phyloP scores from a whole-genome alignment of 2,329 filamentous ascomycete species.

The Aureobasidium pullulans region DNA sequence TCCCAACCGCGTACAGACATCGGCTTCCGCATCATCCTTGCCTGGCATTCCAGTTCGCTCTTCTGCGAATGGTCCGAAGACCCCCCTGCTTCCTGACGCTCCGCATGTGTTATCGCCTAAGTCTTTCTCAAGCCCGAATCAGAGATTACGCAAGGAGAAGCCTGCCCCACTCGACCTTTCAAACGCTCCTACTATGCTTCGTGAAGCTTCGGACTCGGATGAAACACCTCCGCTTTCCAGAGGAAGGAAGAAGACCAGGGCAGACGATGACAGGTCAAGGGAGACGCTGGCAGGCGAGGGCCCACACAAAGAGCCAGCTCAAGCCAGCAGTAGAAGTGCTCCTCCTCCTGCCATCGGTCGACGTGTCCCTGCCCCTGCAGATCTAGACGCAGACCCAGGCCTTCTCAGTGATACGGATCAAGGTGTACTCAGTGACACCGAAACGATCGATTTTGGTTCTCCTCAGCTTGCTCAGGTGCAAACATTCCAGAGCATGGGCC shows the following conservation, averaged over 20 bases:
- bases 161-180: constrained; percentile 75
- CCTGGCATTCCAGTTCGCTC: constrained; percentile 4
- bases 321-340: constrained; percentile 53
- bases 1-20: constrained; percentile 8
- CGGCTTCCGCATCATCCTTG: neutral
- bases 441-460: constrained; percentile 14
- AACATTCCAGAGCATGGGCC: constrained; percentile 17
- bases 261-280: constrained; percentile 76
- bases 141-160: constrained; percentile 62
- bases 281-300: constrained; percentile 50
- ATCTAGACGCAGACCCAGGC: neutral
- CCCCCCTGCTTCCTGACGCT: neutral
- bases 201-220: constrained; percentile 6
- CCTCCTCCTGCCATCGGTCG: constrained; percentile 19
- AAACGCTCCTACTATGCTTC: constrained; percentile 1
- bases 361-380: neutral
- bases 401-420: constrained; percentile 6
- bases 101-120: constrained; percentile 8
- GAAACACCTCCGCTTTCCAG: constrained; percentile 27
- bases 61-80: neutral
- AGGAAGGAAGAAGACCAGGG: constrained; percentile 74
- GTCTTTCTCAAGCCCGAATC: constrained; percentile 25
- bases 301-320: constrained; percentile 60
- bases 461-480: constrained; percentile 16
- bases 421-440: neutral